Conservation (phyloP, 192 early-diverging fungal species). For the Rhizophagus sp. region DNA sequence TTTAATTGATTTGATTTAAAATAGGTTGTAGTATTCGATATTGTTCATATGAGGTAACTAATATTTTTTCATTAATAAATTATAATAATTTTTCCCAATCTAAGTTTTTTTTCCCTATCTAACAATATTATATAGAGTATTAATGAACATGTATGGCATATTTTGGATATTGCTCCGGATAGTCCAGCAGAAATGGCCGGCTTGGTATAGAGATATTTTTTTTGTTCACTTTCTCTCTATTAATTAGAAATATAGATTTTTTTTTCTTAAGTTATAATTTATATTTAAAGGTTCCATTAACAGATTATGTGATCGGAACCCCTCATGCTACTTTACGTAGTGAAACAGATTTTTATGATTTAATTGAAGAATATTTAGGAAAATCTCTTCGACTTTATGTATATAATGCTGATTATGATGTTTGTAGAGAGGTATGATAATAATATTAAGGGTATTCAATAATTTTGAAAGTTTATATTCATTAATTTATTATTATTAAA, state of each 20-base stretch:
- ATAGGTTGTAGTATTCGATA: slow-evolving; percentile 66
- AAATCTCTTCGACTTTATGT: slow-evolving; percentile 64
- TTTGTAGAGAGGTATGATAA: slow-evolving; percentile 55
- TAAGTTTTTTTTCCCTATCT: neutral
- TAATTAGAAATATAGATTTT: neutral
- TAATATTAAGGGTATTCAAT: neutral
- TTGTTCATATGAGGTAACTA: slow-evolving; percentile 59
- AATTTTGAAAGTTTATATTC: neutral
- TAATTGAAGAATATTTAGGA: slow-evolving; percentile 62
- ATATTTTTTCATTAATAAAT: slow-evolving; percentile 14
- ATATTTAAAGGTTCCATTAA: slow-evolving; percentile 38
- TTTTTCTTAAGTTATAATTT: neutral
- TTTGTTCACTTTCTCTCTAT: neutral
- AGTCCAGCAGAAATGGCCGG: slow-evolving; percentile 74
- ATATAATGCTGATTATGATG: slow-evolving; percentile 66
- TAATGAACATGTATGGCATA: slow-evolving; percentile 66
- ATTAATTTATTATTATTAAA: neutral
- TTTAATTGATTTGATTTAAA: neutral
- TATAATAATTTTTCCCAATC: neutral
- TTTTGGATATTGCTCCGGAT: slow-evolving; percentile 63
- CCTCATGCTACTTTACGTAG: slow-evolving; percentile 58
- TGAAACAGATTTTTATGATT: slow-evolving; percentile 64
- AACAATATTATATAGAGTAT: slow-evolving; percentile 32
- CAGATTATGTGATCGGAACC: slow-evolving; percentile 76
- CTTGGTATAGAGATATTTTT: slow-evolving; percentile 36